Evolutionary conservation across 345 rosid genomes (phyloP), one percentile per base, ranked within the genome.

Genomic region (Dimocarpus longan): DNA sequence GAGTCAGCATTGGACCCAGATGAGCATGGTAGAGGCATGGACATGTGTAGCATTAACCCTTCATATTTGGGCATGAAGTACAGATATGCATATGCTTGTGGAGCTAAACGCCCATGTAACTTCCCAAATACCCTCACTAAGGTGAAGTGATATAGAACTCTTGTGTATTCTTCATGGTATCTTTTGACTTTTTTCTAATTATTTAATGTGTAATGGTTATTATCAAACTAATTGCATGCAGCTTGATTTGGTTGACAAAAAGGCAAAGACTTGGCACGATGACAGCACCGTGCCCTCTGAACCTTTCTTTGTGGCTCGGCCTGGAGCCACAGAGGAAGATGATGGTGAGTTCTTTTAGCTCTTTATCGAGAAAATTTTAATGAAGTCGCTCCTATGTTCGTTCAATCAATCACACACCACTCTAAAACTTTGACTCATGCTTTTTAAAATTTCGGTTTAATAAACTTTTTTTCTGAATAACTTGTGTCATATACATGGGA

Each of bases 11-110:
- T 95, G 87, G 92, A 92, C 74, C 92, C 99, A 13, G 86, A 92
- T 65, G 93, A 95, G 74, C 99, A 95, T 84, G 99, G 99, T 3
- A 92, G 89, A 79, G 99, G 96, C 21, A 92, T 95, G 96, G 99
- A 95, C 73, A 93, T 95, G 99, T 95, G 99, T 82, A 91, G 92
- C 86, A 89, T 93, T 46, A 95, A 95, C 86, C 99, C 95, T 46
- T 79, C 84, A 37, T 75, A 83, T 78, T 78, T 92, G 80, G 99
- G 98, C 56, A 86, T 77, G 74, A 88, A 89, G 44, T 91, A 95
- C 26, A 88, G 98, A 82, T 95, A 90, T 67, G 90, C 91, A 76
- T 93, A 95, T 80, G 99, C 98, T 6, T 93, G 99, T 74, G 98
- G 98, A 48, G 99, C 99, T 59, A 70, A 85, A 48, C 93, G 99